These are phyloP conservation scores for Arabis alpina DNA, from an alignment of 345 rosid species.

Conservation along the genomic window DNA sequence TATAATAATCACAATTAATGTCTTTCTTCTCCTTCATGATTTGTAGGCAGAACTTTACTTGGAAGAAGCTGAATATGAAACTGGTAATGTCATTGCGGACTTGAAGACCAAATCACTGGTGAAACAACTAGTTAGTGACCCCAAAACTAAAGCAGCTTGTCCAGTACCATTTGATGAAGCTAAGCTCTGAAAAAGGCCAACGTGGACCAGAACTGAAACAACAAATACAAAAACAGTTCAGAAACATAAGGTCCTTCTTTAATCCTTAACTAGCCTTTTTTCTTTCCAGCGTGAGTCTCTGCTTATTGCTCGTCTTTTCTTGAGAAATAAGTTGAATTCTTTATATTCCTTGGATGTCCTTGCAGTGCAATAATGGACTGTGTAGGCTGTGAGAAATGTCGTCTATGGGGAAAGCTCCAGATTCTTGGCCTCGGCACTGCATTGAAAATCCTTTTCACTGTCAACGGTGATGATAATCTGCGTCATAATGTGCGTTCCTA, in stretches of 20 bases:
- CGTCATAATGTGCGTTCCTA: constrained; percentile 59
- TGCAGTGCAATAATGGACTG: constrained; percentile 97
- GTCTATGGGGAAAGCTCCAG: constrained; percentile 99
- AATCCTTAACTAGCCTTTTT: no score
- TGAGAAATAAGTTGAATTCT: constrained; percentile 1
- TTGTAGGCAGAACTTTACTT: constrained; percentile 78
- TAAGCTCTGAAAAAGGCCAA: constrained; percentile 92
- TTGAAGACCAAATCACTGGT: constrained; percentile 79
- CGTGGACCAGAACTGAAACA: constrained; percentile 91
- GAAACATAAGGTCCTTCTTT: constrained; percentile 80
- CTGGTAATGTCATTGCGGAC: constrained; percentile 82
- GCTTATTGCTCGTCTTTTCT: constrained; percentile 9
- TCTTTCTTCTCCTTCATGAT: constrained; percentile 13
- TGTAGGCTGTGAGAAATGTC: constrained; percentile 96
- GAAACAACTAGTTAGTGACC: constrained; percentile 72
- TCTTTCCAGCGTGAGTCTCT: not conserved
- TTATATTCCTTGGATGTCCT: not conserved
- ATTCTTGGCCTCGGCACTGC: constrained; percentile 95
- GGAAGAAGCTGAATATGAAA: constrained; percentile 85
- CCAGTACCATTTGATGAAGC: constrained; percentile 98
- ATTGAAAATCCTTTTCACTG: constrained; percentile 87
- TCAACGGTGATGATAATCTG: constrained; percentile 56
- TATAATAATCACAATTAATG: constrained; percentile 5
- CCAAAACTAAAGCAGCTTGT: constrained; percentile 86
- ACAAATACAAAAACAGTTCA: constrained; percentile 81